These are phyloP conservation scores for Golubevia sp. DNA, from an alignment of 1,284 basidiomycete genomes.

Conservation along the genomic window DNA sequence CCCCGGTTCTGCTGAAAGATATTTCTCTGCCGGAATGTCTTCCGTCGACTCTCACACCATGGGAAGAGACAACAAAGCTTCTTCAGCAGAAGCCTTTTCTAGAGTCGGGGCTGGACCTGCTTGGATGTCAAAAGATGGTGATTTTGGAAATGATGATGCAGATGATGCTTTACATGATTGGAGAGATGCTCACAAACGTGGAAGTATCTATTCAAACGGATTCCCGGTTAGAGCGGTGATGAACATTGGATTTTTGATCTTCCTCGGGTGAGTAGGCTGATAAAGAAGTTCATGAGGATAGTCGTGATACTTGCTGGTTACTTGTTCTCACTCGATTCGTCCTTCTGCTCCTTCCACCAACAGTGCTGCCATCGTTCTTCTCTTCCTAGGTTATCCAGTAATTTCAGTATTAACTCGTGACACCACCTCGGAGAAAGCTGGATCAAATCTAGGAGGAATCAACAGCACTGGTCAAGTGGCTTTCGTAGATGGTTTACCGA, in stretches of 20 bases:
- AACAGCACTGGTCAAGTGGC: constrained; percentile 74
- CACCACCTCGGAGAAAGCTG: constrained; percentile 5
- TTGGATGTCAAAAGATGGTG: too few species aligned
- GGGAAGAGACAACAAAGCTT: too few species aligned
- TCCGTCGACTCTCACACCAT: too few species aligned
- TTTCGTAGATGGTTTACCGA: constrained; percentile 19
- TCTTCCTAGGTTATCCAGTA: constrained; percentile 58
- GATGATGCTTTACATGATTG: background rate
- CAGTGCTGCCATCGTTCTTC: constrained; percentile 36
- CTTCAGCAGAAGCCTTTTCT: too few species aligned
- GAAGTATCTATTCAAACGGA: background rate
- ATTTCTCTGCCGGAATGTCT: too few species aligned
- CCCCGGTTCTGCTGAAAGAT: too few species aligned
- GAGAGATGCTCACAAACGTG: background rate
- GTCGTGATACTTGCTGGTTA: too few species aligned
- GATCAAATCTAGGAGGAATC: constrained; percentile 73
- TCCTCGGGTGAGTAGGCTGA: background rate
- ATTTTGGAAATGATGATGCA: background rate
- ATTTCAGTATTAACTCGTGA: constrained; percentile 24
- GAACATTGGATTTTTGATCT: background rate
- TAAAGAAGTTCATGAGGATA: too few species aligned
- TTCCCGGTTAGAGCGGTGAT: background rate
- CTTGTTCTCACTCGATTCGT: too few species aligned
- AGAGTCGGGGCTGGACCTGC: too few species aligned
- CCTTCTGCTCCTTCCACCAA: too few species aligned